These are phyloP conservation scores for Candolleomyces efflorescens DNA, from an alignment of 768 basidiomycete species.

Conservation along the genomic window DNA sequence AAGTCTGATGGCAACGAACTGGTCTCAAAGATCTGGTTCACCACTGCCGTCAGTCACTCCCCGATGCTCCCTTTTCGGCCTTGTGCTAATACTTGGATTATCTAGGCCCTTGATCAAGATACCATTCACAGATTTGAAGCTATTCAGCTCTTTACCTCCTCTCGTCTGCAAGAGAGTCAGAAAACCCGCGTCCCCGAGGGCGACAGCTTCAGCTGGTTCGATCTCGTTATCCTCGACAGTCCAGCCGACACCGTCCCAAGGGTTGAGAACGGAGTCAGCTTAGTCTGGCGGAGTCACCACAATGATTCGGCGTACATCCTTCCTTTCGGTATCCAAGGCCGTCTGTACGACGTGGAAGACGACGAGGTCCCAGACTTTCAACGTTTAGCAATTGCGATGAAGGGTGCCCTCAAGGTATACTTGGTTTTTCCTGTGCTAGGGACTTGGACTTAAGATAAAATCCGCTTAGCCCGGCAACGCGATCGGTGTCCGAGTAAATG, in stretches of 20 bases:
- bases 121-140: constrained; percentile 18
- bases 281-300: constrained; percentile 10
- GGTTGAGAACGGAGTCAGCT: constrained; percentile 4
- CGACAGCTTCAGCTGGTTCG: constrained; percentile 10
- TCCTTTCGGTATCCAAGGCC: not conserved
- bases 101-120: constrained; percentile 18
- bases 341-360: constrained; percentile 9
- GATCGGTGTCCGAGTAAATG: constrained; percentile 4
- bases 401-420: constrained; percentile 15
- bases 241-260: not conserved
- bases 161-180: constrained; percentile 16
- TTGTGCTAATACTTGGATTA: not conserved
- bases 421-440: not conserved
- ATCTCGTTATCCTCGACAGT: constrained; percentile 7
- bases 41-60: not conserved
- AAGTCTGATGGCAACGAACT: constrained; percentile 1
- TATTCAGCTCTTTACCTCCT: constrained; percentile 23
- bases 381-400: constrained; percentile 13
- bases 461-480: not conserved
- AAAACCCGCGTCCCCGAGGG: not conserved
- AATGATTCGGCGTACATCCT: not conserved
- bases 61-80: not conserved
- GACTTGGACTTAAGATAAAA: not conserved
- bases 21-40: constrained; percentile 4
- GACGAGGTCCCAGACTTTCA: constrained; percentile 15